Evolutionary conservation across 495 filamentous ascomycete genomes (phyloP), one percentile per base, ranked within the genome.

Genomic region (Parachaetomium inaequale): DNA sequence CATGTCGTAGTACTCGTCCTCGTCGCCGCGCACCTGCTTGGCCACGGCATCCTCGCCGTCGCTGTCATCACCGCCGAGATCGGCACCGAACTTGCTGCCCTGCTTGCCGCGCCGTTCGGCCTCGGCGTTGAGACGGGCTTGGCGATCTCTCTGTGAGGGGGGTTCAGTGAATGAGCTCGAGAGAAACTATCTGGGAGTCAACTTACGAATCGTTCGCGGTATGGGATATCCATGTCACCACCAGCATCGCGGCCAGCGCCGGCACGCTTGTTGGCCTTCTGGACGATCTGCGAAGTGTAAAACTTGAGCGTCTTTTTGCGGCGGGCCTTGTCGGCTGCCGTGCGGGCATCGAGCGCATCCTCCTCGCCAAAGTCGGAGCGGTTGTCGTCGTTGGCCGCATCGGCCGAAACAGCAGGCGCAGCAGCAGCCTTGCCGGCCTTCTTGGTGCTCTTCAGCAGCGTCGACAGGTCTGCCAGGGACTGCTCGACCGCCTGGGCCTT

Each of bases 221-320:
- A 87, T 19, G 94, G 94, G 54, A 98, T 81, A 81, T 98, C 94
- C 32, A 82, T 84, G 71, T 98, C 94, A 68, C 94, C 94, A 70
- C 95, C 95, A 8, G 91, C 76, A 64, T 93, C 88, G 55, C 87
- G 84, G 56, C 90, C 90, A 26, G 90, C 91, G n/a, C 79, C 85
- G 5, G 80, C 87, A 36, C 94, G 91, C 68, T 89, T 92, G 75
- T 89, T 93, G 59, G 88, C 83, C 74, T 96, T 96, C 70, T 96
- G 92, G 29, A 90, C 88, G 58, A 98, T 89, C 70, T 98, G 94
- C 6, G 91, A 94, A 26, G 95, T 96, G 81, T 98, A 97, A 77
- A 98, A 98, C 57, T 90, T 87, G 42, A 98, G 85, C 63, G 81
- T 89, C 75, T 93, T 94, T 80, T 92, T 96, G 67, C 88, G 87